These are phyloP conservation scores for Ustilago curta DNA, from an alignment of 1,284 basidiomycete species.

Conservation along the genomic window DNA sequence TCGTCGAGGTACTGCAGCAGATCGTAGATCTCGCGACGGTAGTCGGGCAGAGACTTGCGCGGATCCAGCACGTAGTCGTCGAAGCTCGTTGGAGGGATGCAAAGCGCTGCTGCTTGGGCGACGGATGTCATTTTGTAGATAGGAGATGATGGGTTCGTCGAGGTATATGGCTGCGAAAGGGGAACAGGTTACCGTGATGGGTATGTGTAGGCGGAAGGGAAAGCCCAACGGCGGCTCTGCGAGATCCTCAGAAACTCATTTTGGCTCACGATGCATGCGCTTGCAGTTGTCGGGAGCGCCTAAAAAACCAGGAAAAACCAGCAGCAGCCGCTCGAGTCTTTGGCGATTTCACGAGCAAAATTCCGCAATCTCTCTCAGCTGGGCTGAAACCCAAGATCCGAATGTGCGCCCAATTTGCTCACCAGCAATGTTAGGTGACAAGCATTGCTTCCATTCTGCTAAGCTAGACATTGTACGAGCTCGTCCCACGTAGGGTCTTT, in stretches of 20 bases:
- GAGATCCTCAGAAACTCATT: too few relatives aligned
- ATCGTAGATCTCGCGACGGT: conserved; percentile 51
- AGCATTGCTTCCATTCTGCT: background rate
- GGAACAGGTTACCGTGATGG: background rate
- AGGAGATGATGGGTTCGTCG: background rate
- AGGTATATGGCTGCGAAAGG: conserved; percentile 2
- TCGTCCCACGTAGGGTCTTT: conserved; percentile 20
- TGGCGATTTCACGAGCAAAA: conserved; percentile 19
- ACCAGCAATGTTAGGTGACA: background rate
- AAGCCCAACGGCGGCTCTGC: too few relatives aligned
- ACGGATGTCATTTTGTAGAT: conserved; percentile 15
- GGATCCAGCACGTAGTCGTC: conserved; percentile 37
- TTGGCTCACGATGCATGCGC: background rate
- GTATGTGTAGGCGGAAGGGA: background rate
- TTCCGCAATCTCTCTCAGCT: too few relatives aligned
- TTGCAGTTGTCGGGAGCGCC: background rate
- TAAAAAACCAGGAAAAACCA: too few relatives aligned
- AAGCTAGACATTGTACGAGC: conserved; percentile 14
- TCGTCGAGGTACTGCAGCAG: conserved; percentile 48
- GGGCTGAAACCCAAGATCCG: too few relatives aligned
- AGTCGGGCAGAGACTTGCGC: conserved; percentile 43
- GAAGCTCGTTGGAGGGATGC: conserved; percentile 5
- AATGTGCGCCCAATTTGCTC: too few relatives aligned
- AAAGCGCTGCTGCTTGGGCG: conserved; percentile 7
- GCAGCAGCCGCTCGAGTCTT: background rate